Conservation (phyloP, 164 flowering plant species). For the Cinnamomum chago region DNA sequence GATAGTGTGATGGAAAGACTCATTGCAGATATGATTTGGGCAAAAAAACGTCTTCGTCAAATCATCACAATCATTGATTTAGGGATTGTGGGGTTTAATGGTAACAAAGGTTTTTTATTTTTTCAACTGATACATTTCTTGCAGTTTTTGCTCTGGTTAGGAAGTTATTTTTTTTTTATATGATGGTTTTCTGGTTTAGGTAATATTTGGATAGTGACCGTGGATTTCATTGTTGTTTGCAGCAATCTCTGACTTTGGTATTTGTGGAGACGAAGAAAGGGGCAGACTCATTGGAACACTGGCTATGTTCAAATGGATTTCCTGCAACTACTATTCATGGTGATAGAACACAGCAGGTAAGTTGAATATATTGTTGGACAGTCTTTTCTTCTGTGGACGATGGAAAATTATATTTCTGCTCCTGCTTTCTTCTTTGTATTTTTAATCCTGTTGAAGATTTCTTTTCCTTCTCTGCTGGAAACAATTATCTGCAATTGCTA, state of each 20-base stretch:
- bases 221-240: slow-evolving; percentile 14
- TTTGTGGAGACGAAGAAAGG: slow-evolving; percentile 67
- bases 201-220: background rate
- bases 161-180: background rate
- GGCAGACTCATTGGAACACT: slow-evolving; percentile 47
- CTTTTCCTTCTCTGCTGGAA: too few relatives aligned
- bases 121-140: too few relatives aligned
- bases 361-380: slow-evolving; percentile 1
- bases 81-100: too few relatives aligned
- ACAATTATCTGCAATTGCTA: too few relatives aligned
- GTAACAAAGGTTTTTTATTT: too few relatives aligned
- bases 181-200: background rate
- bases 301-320: slow-evolving; percentile 46
- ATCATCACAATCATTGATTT: too few relatives aligned
- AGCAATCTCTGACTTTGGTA: slow-evolving; percentile 51
- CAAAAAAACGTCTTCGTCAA: too few relatives aligned
- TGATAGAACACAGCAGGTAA: slow-evolving; percentile 53
- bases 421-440: background rate
- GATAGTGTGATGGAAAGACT: too few relatives aligned
- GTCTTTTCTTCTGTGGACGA: background rate
- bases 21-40: too few relatives aligned
- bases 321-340: slow-evolving; percentile 64
- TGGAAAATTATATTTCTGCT: background rate
- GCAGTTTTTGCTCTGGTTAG: too few relatives aligned
- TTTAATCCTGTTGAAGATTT: too few relatives aligned